Percentiles rank a stretch among this genome's conserved stretches.
phyloP scores from a whole-genome alignment of 1,139 yeast genomes.

The Blastobotrys apis region DNA sequence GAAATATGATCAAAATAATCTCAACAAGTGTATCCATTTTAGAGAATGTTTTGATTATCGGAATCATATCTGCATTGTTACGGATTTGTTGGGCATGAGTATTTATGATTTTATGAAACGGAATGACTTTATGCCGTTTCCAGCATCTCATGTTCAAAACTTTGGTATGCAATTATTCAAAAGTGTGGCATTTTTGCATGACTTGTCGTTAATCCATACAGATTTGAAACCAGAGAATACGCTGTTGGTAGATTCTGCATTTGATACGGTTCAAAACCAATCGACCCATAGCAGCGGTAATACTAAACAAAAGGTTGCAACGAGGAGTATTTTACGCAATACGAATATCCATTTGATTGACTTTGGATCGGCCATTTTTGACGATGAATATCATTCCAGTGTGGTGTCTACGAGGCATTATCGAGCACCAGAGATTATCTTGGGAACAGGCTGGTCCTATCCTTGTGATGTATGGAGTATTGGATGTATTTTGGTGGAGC shows the following conservation, averaged over 20 bases:
- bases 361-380: slow-evolving; percentile 91
- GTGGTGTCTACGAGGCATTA: slow-evolving; percentile 91
- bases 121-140: slow-evolving; percentile 63
- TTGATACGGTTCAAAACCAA: slow-evolving; percentile 14
- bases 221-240: slow-evolving; percentile 96
- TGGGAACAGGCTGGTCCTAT: slow-evolving; percentile 88
- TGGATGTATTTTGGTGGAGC: slow-evolving; percentile 88
- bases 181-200: slow-evolving; percentile 86
- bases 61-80: slow-evolving; percentile 91
- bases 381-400: slow-evolving; percentile 89
- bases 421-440: slow-evolving; percentile 93
- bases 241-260: slow-evolving; percentile 45
- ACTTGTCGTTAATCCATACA: slow-evolving; percentile 84
- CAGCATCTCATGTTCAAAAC: slow-evolving; percentile 77
- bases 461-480: slow-evolving; percentile 98
- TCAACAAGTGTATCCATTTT: slow-evolving; percentile 57
- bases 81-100: slow-evolving; percentile 79
- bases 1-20: slow-evolving; percentile 60
- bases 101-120: slow-evolving; percentile 86
- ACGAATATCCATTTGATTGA: slow-evolving; percentile 89
- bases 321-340: slow-evolving; percentile 50
- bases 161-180: slow-evolving; percentile 80
- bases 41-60: slow-evolving; percentile 89
- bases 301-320: slow-evolving; percentile 19
- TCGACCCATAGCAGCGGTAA: background rate